phyloP scores from a whole-genome alignment of 441 rosid species.

The Lepidium campestre region DNA sequence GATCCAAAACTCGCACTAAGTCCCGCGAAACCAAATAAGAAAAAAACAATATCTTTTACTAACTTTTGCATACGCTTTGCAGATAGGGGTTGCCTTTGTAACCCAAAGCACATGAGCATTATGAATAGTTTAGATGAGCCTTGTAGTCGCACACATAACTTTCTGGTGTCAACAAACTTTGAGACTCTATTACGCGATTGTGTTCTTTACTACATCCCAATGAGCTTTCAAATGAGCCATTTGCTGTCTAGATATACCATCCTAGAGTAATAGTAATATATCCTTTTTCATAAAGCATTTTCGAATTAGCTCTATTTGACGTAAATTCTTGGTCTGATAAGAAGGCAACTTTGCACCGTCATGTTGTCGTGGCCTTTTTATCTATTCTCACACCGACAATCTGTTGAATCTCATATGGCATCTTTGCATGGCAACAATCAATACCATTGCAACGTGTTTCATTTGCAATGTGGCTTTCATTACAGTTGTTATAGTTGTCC shows the following conservation, averaged over 20 bases:
- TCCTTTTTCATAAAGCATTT: background rate
- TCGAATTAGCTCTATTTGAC: background rate
- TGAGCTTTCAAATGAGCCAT: background rate
- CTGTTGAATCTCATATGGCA: background rate
- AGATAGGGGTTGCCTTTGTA: constrained; percentile 29
- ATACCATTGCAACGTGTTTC: background rate
- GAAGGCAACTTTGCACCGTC: constrained; percentile 16
- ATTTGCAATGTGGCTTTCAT: background rate
- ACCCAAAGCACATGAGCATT: background rate
- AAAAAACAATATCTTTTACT: background rate
- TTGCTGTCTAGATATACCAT: background rate
- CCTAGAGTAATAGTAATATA: background rate
- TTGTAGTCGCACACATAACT: background rate
- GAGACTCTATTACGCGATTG: too few relatives aligned
- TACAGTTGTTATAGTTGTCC: background rate
- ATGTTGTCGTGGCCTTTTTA: background rate
- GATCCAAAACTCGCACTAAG: background rate
- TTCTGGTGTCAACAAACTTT: too few relatives aligned
- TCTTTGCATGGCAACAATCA: constrained; percentile 4
- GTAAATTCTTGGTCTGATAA: background rate
- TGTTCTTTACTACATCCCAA: background rate
- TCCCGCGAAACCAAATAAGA: background rate
- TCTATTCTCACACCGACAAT: constrained; percentile 6
- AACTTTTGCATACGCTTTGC: constrained; percentile 19
- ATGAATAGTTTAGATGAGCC: background rate